Percentiles rank a stretch among this genome's conserved stretches.
Evolutionary conservation across 2,329 filamentous ascomycete species (phyloP).

Genomic region (Ophiocordyceps robertsii): DNA sequence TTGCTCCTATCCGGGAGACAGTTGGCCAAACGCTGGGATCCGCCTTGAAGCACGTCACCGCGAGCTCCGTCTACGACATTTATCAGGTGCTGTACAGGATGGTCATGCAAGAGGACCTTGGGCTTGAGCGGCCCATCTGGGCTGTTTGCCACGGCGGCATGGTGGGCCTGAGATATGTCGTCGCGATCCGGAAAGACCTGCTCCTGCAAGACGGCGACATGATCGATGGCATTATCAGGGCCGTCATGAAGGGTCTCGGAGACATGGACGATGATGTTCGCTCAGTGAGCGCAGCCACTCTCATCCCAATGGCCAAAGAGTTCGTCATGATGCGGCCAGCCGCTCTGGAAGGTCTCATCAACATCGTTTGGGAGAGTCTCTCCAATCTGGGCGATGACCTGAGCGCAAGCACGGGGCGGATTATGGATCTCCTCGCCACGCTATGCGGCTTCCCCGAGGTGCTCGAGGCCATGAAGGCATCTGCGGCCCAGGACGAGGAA

Average conservation of each 20-base stretch:
- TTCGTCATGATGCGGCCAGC: slow-evolving; percentile 75
- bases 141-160: slow-evolving; percentile 95
- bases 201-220: slow-evolving; percentile 71
- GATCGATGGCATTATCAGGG: slow-evolving; percentile 83
- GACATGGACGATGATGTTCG: slow-evolving; percentile 92
- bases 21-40: slow-evolving; percentile 89
- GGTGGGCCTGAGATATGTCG: slow-evolving; percentile 89
- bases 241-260: slow-evolving; percentile 87
- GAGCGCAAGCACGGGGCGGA: slow-evolving; percentile 91
- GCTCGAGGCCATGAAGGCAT: slow-evolving; percentile 82
- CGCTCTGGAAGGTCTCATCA: slow-evolving; percentile 69
- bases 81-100: slow-evolving; percentile 78
- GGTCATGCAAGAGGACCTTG: slow-evolving; percentile 79
- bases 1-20: slow-evolving; percentile 90
- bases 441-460: slow-evolving; percentile 91
- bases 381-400: slow-evolving; percentile 95
- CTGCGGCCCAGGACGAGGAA: slow-evolving; percentile 68
- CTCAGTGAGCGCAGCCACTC: slow-evolving; percentile 90
- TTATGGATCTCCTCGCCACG: slow-evolving; percentile 95
- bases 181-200: slow-evolving; percentile 86
- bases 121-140: slow-evolving; percentile 66
- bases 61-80: slow-evolving; percentile 66
- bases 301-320: slow-evolving; percentile 91
- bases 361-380: slow-evolving; percentile 94
- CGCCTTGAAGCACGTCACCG: slow-evolving; percentile 69